Percentiles rank a stretch among this genome's conserved stretches.
Conservation (phyloP, 176 grass and related monocot genomes). For the Thinopyrum elongatum region DNA sequence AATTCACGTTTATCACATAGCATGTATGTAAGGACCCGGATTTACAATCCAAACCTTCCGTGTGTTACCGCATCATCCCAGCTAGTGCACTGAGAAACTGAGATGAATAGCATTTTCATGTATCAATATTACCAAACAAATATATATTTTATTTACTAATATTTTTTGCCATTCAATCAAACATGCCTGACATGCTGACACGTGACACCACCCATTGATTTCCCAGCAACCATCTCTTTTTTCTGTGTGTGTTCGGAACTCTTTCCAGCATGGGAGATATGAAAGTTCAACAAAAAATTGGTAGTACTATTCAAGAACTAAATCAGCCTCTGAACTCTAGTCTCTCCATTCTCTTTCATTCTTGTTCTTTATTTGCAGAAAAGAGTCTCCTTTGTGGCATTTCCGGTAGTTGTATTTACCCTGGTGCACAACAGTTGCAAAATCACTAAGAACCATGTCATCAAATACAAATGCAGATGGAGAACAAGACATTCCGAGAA, state of each 20-base stretch:
- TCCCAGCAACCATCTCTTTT: background rate
- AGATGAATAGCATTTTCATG: too few relatives aligned
- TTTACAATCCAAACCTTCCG: too few relatives aligned
- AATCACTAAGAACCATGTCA: background rate
- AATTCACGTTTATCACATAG: too few relatives aligned
- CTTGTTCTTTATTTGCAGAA: slow-evolving; percentile 50
- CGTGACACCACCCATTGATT: background rate
- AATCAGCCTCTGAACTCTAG: background rate
- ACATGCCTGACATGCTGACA: too few relatives aligned
- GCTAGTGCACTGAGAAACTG: too few relatives aligned
- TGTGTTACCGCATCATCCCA: too few relatives aligned
- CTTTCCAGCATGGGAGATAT: background rate
- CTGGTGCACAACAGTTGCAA: slow-evolving; percentile 24
- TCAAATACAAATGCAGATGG: background rate
- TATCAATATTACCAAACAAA: too few relatives aligned
- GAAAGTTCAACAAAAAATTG: too few relatives aligned
- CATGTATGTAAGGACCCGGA: too few relatives aligned
- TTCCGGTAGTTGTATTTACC: slow-evolving; percentile 77
- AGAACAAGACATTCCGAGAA: background rate
- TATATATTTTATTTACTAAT: too few relatives aligned
- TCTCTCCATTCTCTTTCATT: background rate
- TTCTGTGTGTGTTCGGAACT: background rate
- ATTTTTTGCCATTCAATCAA: too few relatives aligned
- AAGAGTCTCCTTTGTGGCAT: slow-evolving; percentile 75
- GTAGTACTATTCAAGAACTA: background rate